Conservation (phyloP, 345 rosid species). For the Physaria fendleri region DNA sequence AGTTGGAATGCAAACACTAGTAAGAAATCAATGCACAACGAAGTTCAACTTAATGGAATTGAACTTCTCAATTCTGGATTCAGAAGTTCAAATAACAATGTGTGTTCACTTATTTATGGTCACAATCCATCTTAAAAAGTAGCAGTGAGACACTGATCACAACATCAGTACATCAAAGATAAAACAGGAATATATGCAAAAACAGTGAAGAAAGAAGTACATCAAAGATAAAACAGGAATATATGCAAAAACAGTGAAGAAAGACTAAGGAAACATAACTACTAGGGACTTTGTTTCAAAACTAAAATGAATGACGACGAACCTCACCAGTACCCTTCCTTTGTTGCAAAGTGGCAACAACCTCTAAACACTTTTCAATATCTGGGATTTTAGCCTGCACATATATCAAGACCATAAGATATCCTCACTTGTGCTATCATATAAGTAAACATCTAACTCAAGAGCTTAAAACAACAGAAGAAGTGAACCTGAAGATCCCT, state of each 20-base stretch:
- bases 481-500: slow-evolving; percentile 58
- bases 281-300: not conserved
- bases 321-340: slow-evolving; percentile 89
- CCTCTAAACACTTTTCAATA: slow-evolving; percentile 84
- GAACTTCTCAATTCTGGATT: not conserved
- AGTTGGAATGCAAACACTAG: not conserved
- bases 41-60: not conserved
- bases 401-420: not conserved
- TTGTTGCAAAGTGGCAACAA: slow-evolving; percentile 72
- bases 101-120: not conserved
- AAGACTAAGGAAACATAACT: not conserved
- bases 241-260: not conserved
- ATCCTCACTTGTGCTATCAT: not conserved
- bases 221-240: too few relatives aligned
- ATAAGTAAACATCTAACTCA: not conserved
- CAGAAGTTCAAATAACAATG: too few relatives aligned
- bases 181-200: too few relatives aligned
- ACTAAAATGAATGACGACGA: slow-evolving; percentile 30
- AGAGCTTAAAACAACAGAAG: not conserved
- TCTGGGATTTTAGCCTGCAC: slow-evolving; percentile 86
- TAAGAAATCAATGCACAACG: slow-evolving; percentile 5
- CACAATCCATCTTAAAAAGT: not conserved
- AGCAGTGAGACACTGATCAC: not conserved
- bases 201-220: too few relatives aligned
- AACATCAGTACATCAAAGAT: not conserved